Conservation (phyloP, 2,329 filamentous ascomycete species). For the Rugonectria rugulosa region DNA sequence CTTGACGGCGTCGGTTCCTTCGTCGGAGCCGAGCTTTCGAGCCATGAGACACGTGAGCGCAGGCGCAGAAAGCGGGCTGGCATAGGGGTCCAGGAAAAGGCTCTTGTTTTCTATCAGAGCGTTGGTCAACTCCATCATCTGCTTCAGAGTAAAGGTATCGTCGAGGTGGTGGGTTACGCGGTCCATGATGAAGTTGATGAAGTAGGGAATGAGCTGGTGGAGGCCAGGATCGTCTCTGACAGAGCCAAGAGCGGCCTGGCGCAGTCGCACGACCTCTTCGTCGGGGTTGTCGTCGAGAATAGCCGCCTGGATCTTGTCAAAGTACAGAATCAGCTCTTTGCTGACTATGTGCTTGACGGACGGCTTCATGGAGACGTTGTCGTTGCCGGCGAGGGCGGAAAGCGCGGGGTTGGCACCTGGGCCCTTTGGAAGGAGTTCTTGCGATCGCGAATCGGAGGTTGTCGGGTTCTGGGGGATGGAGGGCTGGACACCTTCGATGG, state of each 20-base stretch:
- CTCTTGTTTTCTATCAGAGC: slow-evolving; percentile 84
- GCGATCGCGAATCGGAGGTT: slow-evolving; percentile 79
- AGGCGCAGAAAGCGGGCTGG: slow-evolving; percentile 76
- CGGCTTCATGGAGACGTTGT: slow-evolving; percentile 85
- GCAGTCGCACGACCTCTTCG: slow-evolving; percentile 74
- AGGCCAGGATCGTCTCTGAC: slow-evolving; percentile 89
- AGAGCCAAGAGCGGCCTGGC: slow-evolving; percentile 84
- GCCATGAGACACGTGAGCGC: slow-evolving; percentile 88
- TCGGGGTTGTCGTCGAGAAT: slow-evolving; percentile 89
- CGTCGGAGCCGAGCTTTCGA: slow-evolving; percentile 74
- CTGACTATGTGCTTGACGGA: slow-evolving; percentile 95
- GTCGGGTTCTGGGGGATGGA: slow-evolving; percentile 97
- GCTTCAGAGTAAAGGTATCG: slow-evolving; percentile 85
- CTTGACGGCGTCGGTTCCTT: slow-evolving; percentile 59
- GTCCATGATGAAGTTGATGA: slow-evolving; percentile 93
- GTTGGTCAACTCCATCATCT: slow-evolving; percentile 90
- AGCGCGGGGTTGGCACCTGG: slow-evolving; percentile 86
- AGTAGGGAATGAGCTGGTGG: slow-evolving; percentile 95
- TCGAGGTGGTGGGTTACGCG: slow-evolving; percentile 95
- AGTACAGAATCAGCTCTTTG: slow-evolving; percentile 95
- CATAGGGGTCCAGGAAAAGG: slow-evolving; percentile 73
- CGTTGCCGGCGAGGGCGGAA: slow-evolving; percentile 80
- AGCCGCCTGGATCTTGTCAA: slow-evolving; percentile 91
- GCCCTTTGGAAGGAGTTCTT: slow-evolving; percentile 89
- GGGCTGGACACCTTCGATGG: slow-evolving; percentile 96